phyloP scores from a whole-genome alignment of 2,329 filamentous ascomycete species.

The Tolypocladium pustulatum region DNA sequence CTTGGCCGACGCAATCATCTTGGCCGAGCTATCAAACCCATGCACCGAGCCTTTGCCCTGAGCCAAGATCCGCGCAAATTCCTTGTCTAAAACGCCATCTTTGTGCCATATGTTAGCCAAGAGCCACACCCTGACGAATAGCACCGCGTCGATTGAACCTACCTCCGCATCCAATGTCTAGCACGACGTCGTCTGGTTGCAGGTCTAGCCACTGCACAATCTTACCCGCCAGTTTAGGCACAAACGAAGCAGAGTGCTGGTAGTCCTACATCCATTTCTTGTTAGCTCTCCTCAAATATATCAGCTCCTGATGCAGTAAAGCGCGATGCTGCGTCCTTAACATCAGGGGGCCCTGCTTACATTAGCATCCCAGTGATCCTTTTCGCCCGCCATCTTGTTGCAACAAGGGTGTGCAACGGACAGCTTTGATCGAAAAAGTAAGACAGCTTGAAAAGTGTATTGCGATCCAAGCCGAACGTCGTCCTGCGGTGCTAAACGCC shows the following conservation, averaged over 20 bases:
- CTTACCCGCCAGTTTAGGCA: not conserved
- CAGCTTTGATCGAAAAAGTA: not conserved
- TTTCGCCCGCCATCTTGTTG: not conserved
- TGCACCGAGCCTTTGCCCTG: not conserved
- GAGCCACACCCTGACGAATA: not conserved
- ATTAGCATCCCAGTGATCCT: not conserved
- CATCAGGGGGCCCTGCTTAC: not conserved
- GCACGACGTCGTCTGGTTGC: not conserved
- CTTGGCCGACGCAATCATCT: not conserved
- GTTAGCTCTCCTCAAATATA: not conserved
- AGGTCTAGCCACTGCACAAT: not conserved
- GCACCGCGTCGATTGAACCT: not conserved
- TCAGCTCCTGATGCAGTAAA: not conserved
- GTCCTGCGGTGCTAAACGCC: not conserved
- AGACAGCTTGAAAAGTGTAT: not conserved
- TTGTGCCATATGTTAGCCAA: not conserved
- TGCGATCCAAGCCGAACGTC: accelerated
- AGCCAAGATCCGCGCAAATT: not conserved
- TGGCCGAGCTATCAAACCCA: not conserved
- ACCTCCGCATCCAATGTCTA: not conserved
- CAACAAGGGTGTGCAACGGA: too few relatives aligned
- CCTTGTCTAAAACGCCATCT: not conserved
- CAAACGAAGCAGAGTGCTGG: not conserved
- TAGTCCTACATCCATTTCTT: not conserved
- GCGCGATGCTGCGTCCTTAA: not conserved